Base-by-base conservation (phyloP, 106 monocot genomes). In the Allium fistulosum region DNA sequence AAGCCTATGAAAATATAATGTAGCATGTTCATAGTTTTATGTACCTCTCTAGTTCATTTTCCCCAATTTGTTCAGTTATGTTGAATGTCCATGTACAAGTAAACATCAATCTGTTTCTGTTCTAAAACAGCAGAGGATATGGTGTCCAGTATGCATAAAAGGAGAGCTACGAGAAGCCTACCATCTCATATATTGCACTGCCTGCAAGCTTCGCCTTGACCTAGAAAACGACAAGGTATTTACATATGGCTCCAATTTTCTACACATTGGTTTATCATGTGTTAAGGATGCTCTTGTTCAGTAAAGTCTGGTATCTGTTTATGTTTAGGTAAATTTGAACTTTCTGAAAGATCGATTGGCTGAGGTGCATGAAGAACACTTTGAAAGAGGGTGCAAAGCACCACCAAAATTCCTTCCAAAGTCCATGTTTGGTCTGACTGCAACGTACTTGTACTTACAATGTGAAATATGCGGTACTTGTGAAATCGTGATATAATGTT, bases 71-170 rank as follows among this genome's bases (percentile, higher is more conserved):
- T 22, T 22, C 22, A 22, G 22, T 22, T 22, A 22, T 22, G 22
- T 22, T 37, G 5, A 37, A 37, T 37, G 37, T 37, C 1, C 5
- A 37, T 37, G 37, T 37, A 5, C 37, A 37, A 2, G 37, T 37
- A 37, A 37, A 37, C 37, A 37, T 37, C 5, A 37, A 37, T 37
- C 37, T 37, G 37, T 37, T 37, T 37, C 37, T 37, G 37, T 37
- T 37, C 5, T 37, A 37, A 37, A 37, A 37, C 37, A 37, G 37
- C 37, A 71, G 55, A 83, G 62, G 71, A 49, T 93, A 59, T 99
- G 99, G 99, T 99, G 93, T 69, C 99, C 99, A 53, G 64, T 90
- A 47, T 99, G 99, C 85, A 99, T 85, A 76, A 56, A 49, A 77
- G 99, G 99, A 50, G 83, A 81, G 45, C 71, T 99, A 69, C 72